Evolutionary conservation across 169 alveolate species (phyloP), one percentile per base, ranked within the genome.

Genomic region (Plasmodium gallinaceum): DNA sequence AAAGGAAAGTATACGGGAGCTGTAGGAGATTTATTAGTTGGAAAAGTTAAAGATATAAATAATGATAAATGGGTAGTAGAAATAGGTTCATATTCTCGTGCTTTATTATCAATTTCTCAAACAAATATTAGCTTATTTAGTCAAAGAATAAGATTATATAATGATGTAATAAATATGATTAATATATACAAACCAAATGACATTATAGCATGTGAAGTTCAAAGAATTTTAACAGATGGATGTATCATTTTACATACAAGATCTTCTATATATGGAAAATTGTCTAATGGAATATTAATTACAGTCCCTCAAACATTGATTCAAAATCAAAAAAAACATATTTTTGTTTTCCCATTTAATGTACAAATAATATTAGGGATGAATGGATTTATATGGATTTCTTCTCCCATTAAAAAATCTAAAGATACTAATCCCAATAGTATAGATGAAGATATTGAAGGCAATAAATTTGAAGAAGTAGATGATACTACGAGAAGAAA

Each of bases 121-220:
- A 96, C 97, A 52, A 97, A 96, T 92, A 94, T 97, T 60, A 97
- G 97, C 39, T 95, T 96, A 43, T 96, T 97, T 7, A 96, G 96
- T 52, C 97, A 96, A 71, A 93, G 99, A 66, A 93, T 98, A 57
- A 90, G 97, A 88, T 69, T 94, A 71, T 98, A 96, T 72, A 98
- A 97, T 70, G 99, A 97, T 78, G 96, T 96, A 71, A 92, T 94
- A 87, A 94, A 96, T 71, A 97, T 97, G 99, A 95, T 97, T 70
- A 93, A 94, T 58, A 93, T 93, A 71, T 97, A 96, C 85, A 95
- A 92, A 88, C 97, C 96, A 51, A 95, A 94, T 57, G 98, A 97
- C 85, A 93, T 97, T 51, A 94, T 97, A 32, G 95, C 98, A 74
- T 97, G 98, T 48, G 99, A 97, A 75, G 97, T 97, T 4, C 98